These are phyloP conservation scores for Neonectria faginata DNA, from an alignment of 2,329 filamentous ascomycete species.

Conservation along the genomic window DNA sequence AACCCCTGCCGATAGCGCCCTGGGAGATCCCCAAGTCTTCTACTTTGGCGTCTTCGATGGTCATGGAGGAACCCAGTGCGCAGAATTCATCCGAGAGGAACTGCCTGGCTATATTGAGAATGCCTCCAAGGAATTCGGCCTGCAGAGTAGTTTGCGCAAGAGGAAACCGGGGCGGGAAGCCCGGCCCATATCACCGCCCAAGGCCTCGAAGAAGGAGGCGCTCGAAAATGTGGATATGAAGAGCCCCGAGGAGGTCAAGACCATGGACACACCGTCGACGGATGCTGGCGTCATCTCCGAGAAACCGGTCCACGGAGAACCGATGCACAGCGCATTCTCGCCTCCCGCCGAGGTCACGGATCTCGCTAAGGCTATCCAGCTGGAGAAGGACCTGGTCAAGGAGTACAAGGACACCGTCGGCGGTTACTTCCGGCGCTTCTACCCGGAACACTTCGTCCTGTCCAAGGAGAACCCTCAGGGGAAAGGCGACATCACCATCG, in stretches of 20 bases:
- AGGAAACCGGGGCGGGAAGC: slow-evolving; percentile 49
- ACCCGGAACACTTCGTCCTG: slow-evolving; percentile 77
- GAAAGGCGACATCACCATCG: slow-evolving; percentile 68
- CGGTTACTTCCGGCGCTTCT: slow-evolving; percentile 93
- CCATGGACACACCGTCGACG: slow-evolving; percentile 52
- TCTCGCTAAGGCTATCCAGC: slow-evolving; percentile 69
- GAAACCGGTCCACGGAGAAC: slow-evolving; percentile 52
- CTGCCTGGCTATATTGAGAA: slow-evolving; percentile 91
- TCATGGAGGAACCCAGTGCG: slow-evolving; percentile 91
- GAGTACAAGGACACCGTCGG: slow-evolving; percentile 88
- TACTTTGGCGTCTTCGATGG: slow-evolving; percentile 98
- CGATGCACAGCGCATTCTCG: slow-evolving; percentile 55
- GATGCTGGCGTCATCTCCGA: slow-evolving; percentile 49
- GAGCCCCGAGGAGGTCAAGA: slow-evolving; percentile 58
- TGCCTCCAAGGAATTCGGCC: slow-evolving; percentile 78
- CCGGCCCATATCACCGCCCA: slow-evolving; percentile 30
- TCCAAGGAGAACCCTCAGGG: slow-evolving; percentile 48
- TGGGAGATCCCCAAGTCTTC: slow-evolving; percentile 94
- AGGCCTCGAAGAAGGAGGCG: slow-evolving; percentile 43
- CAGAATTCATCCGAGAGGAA: slow-evolving; percentile 84
- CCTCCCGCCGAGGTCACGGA: slow-evolving; percentile 65
- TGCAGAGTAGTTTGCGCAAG: slow-evolving; percentile 78
- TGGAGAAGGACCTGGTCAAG: slow-evolving; percentile 78
- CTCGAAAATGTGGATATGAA: slow-evolving; percentile 60
- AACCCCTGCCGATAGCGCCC: slow-evolving; percentile 79